Conservation (phyloP, 23 red algal genomes). For the Chondrus crispus region DNA sequence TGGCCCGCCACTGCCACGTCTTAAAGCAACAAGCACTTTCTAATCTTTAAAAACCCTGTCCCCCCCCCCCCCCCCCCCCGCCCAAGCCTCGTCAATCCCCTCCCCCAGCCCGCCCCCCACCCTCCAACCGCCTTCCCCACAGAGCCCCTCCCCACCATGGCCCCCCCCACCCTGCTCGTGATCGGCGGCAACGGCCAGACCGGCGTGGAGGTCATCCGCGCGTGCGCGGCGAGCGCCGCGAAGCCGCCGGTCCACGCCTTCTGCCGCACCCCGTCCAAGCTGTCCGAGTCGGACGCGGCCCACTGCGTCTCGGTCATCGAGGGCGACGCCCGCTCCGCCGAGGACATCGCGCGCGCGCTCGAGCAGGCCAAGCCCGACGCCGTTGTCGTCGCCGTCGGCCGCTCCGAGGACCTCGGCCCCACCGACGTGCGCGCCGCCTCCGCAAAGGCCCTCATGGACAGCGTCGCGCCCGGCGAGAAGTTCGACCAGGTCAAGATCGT, state of each 20-base stretch:
- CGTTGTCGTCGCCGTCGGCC: slow-evolving; percentile 13
- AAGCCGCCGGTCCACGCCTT: slow-evolving; percentile 4
- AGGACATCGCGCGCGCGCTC: slow-evolving; percentile 10
- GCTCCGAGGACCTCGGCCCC: not conserved
- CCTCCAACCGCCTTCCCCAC: not conserved
- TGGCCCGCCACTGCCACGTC: too few species aligned
- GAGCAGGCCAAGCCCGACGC: not conserved
- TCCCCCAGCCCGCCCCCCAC: not conserved
- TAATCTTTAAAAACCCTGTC: not conserved
- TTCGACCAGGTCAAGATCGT: not conserved
- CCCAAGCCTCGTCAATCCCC: not conserved
- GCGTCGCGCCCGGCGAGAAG: not conserved
- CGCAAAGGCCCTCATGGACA: not conserved
- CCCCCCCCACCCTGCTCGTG: slow-evolving; percentile 52
- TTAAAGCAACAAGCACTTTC: too few species aligned
- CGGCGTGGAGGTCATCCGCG: slow-evolving; percentile 52
- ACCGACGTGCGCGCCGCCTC: not conserved
- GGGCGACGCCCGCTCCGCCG: not conserved
- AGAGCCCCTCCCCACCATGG: not conserved
- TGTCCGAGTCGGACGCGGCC: not conserved
- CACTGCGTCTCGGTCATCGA: not conserved
- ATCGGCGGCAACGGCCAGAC: slow-evolving; percentile 70
- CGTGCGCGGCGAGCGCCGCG: not conserved
- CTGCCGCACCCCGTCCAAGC: not conserved
- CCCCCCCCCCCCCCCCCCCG: not conserved